Percentiles rank a stretch among this genome's conserved stretches.
Evolutionary conservation across 1,284 basidiomycete species (phyloP).

Genomic region (Pseudozyma flocculosa): DNA sequence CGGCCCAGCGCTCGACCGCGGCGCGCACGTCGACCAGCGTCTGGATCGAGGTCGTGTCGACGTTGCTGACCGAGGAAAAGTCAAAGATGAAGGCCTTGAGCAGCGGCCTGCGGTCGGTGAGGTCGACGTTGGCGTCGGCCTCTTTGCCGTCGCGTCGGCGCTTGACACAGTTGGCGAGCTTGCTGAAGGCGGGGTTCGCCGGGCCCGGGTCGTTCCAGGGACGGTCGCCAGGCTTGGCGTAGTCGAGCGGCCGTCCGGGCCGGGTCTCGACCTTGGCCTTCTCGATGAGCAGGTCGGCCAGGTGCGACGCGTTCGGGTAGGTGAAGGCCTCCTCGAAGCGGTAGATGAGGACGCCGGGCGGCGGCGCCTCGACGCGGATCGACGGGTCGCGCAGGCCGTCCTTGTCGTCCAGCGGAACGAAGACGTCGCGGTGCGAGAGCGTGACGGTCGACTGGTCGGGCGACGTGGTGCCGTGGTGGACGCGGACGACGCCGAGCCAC

Average conservation of each 20-base stretch:
- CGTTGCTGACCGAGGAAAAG: constrained; percentile 72
- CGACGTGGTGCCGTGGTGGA: constrained; percentile 55
- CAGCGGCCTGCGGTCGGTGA: constrained; percentile 64
- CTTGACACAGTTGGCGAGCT: constrained; percentile 38
- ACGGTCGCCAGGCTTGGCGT: constrained; percentile 64
- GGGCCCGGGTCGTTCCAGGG: constrained; percentile 88
- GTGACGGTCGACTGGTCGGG: constrained; percentile 24
- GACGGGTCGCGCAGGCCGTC: constrained; percentile 69
- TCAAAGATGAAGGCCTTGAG: constrained; percentile 87
- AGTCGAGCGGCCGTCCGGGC: constrained; percentile 62
- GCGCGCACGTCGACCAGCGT: constrained; percentile 82
- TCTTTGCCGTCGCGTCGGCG: background rate
- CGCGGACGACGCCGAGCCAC: constrained; percentile 77
- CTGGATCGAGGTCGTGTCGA: constrained; percentile 80
- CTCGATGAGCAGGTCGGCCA: constrained; percentile 77
- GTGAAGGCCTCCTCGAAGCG: constrained; percentile 90
- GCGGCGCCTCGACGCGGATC: constrained; percentile 74
- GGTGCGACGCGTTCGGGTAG: constrained; percentile 83
- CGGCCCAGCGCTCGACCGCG: constrained; percentile 83
- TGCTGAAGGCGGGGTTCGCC: constrained; percentile 40
- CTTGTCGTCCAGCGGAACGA: constrained; percentile 70
- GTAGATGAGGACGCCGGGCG: constrained; percentile 86
- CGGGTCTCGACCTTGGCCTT: constrained; percentile 76
- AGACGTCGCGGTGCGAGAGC: constrained; percentile 66
- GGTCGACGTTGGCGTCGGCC: background rate